A percentile compares a stretch with the other conserved stretches of the same genome.
Conservation (phyloP, 1,284 basidiomycete species). For the Sporisorium sorghi region DNA sequence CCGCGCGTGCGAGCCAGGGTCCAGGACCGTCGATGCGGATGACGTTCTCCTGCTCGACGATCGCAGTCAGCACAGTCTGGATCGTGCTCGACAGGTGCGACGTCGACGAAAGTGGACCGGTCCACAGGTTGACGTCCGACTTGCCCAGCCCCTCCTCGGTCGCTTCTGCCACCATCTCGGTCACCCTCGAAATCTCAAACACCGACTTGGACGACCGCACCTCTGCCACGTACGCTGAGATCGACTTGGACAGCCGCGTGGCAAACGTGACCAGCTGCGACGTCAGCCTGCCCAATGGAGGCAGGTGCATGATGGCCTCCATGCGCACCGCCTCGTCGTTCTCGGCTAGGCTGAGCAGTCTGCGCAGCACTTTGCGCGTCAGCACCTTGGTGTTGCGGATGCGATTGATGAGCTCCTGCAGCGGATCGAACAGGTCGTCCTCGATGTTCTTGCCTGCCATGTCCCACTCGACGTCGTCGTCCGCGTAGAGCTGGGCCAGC, state of each 20-base stretch:
- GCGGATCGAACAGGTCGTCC: slow-evolving; percentile 54
- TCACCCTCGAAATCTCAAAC: slow-evolving; percentile 42
- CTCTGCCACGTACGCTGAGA: slow-evolving; percentile 47
- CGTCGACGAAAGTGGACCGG: slow-evolving; percentile 38
- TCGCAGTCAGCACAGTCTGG: slow-evolving; percentile 48
- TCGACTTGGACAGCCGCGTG: slow-evolving; percentile 38
- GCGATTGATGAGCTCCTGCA: slow-evolving; percentile 57
- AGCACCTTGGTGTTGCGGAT: slow-evolving; percentile 61
- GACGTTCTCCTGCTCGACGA: slow-evolving; percentile 62
- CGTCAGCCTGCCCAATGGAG: slow-evolving; percentile 55
- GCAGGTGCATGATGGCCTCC: slow-evolving; percentile 58
- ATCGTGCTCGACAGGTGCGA: slow-evolving; percentile 52
- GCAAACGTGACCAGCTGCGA: slow-evolving; percentile 61
- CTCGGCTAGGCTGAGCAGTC: slow-evolving; percentile 56
- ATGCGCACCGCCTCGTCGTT: slow-evolving; percentile 62
- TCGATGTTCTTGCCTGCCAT: slow-evolving; percentile 47
- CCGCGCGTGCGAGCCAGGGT: slow-evolving; percentile 89
- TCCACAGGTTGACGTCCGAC: slow-evolving; percentile 40
- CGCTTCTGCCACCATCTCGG: slow-evolving; percentile 46
- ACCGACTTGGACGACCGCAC: slow-evolving; percentile 47
- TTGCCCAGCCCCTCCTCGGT: slow-evolving; percentile 51
- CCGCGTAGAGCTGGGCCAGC: slow-evolving; percentile 51
- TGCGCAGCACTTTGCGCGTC: slow-evolving; percentile 61
- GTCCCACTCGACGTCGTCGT: slow-evolving; percentile 58
- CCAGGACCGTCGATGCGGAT: slow-evolving; percentile 55